phyloP scores from a whole-genome alignment of 768 basidiomycete genomes.

The Tephrocybe sp. region DNA sequence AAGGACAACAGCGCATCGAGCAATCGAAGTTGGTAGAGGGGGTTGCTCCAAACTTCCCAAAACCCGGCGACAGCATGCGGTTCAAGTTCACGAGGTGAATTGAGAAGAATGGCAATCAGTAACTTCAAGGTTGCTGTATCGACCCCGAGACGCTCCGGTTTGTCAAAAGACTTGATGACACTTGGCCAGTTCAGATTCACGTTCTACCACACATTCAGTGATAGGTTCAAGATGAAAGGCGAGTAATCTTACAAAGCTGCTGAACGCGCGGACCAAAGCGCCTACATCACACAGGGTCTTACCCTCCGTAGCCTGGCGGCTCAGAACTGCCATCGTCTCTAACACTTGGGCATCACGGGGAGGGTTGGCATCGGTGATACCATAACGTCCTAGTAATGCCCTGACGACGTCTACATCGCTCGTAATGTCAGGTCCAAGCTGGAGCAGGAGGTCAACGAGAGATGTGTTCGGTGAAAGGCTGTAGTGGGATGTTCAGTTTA shows the following conservation, averaged over 20 bases:
- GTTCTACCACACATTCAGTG: slow-evolving; percentile 39
- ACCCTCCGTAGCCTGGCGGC: slow-evolving; percentile 71
- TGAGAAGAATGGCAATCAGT: slow-evolving; percentile 82
- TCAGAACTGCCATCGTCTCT: slow-evolving; percentile 68
- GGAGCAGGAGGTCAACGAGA: slow-evolving; percentile 71
- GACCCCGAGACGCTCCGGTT: slow-evolving; percentile 76
- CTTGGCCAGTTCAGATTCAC: slow-evolving; percentile 73
- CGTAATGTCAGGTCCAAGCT: slow-evolving; percentile 79
- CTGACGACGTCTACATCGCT: slow-evolving; percentile 68
- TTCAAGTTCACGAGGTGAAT: slow-evolving; percentile 73
- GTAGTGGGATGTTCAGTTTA: slow-evolving; percentile 3
- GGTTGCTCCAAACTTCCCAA: slow-evolving; percentile 84
- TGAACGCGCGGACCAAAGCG: slow-evolving; percentile 67
- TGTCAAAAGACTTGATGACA: slow-evolving; percentile 85
- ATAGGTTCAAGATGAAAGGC: slow-evolving; percentile 2
- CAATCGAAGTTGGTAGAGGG: slow-evolving; percentile 80
- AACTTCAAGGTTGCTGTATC: slow-evolving; percentile 89
- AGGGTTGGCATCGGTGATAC: slow-evolving; percentile 67
- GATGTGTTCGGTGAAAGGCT: slow-evolving; percentile 68
- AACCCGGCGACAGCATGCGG: slow-evolving; percentile 82
- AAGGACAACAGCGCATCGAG: slow-evolving; percentile 87
- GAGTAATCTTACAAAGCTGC: slow-evolving; percentile 61
- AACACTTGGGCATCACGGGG: slow-evolving; percentile 68
- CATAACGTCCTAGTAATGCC: slow-evolving; percentile 71
- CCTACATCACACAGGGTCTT: slow-evolving; percentile 71